phyloP scores from a whole-genome alignment of 2,329 filamentous ascomycete genomes.

The Phyllosticta ampelicida region DNA sequence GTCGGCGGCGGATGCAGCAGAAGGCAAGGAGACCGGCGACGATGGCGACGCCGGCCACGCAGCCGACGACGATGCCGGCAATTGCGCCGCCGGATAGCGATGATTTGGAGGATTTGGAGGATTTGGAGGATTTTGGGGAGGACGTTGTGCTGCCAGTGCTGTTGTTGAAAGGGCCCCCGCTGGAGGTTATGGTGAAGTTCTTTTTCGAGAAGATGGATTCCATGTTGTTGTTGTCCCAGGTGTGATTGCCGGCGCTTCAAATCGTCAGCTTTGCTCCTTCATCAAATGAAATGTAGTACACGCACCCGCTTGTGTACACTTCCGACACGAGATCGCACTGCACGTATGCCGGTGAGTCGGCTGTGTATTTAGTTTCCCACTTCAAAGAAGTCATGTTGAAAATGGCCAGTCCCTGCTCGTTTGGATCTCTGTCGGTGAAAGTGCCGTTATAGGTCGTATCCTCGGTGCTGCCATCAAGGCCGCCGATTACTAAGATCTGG shows the following conservation, averaged over 20 bases:
- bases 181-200: neutral
- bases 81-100: neutral
- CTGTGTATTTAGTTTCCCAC: neutral
- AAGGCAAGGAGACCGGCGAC: neutral
- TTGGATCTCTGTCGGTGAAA: slow-evolving; percentile 4
- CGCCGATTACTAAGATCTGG: slow-evolving; percentile 11
- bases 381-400: slow-evolving; percentile 4
- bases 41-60: neutral
- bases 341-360: neutral
- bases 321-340: neutral
- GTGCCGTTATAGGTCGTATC: neutral
- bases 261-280: neutral
- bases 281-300: neutral
- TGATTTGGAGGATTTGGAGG: neutral
- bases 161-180: neutral
- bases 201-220: slow-evolving; percentile 1
- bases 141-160: neutral
- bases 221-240: neutral
- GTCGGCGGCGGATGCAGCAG: neutral
- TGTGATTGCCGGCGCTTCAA: neutral
- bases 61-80: neutral
- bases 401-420: slow-evolving; percentile 1
- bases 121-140: neutral
- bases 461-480: neutral
- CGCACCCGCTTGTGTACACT: neutral